Evolutionary conservation across 108 stramenopile species (phyloP).

Genomic region (Nitzschia inconspicua): DNA sequence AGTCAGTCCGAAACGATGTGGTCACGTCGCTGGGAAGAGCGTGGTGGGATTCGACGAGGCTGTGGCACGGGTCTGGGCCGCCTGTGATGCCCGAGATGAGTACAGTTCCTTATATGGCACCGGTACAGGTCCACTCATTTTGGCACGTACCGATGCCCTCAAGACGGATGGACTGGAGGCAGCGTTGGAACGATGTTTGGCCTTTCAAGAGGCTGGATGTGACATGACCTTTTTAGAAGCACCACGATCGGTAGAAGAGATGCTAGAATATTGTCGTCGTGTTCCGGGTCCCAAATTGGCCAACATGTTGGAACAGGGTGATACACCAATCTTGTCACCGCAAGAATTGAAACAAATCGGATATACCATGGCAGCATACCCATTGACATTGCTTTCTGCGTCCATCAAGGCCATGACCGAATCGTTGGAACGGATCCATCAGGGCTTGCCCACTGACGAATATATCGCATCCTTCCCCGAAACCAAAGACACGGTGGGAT

Average conservation of each 20-base stretch:
- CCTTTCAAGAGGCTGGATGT: slow-evolving; percentile 89
- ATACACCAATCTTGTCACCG: slow-evolving; percentile 90
- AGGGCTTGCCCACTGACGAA: slow-evolving; percentile 82
- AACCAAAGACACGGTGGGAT: slow-evolving; percentile 87
- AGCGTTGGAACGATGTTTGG: slow-evolving; percentile 87
- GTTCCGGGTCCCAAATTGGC: slow-evolving; percentile 93
- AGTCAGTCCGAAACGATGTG: slow-evolving; percentile 90
- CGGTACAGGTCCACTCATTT: slow-evolving; percentile 76
- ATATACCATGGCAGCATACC: slow-evolving; percentile 97
- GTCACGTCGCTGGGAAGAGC: slow-evolving; percentile 93
- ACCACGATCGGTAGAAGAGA: slow-evolving; percentile 79
- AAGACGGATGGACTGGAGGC: slow-evolving; percentile 89
- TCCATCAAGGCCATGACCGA: slow-evolving; percentile 91
- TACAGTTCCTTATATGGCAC: slow-evolving; percentile 67
- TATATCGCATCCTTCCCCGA: slow-evolving; percentile 75
- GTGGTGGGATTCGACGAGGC: slow-evolving; percentile 89
- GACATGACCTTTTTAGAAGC: slow-evolving; percentile 96
- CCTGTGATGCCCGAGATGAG: slow-evolving; percentile 93
- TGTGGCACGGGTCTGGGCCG: slow-evolving; percentile 84
- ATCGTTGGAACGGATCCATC: slow-evolving; percentile 71
- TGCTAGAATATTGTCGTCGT: slow-evolving; percentile 86
- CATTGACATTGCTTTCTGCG: slow-evolving; percentile 89
- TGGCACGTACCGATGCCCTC: slow-evolving; percentile 93
- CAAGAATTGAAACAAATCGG: slow-evolving; percentile 85
- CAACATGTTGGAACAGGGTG: slow-evolving; percentile 93